phyloP scores from a whole-genome alignment of 2,329 filamentous ascomycete genomes.

The Ophiostoma sp. region DNA sequence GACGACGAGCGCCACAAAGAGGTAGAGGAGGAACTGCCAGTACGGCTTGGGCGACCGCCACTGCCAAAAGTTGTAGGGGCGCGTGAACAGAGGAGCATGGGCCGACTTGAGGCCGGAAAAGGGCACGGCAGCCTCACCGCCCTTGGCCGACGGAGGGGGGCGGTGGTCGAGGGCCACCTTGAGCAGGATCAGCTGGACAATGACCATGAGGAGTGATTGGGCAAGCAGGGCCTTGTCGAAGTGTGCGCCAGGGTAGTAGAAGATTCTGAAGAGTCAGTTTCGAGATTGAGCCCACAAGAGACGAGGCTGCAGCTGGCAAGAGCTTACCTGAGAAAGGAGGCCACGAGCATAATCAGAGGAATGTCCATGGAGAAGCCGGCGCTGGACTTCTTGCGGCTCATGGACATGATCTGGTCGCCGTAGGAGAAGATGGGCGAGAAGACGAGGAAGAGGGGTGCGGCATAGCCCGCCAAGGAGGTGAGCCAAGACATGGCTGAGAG shows the following conservation, averaged over 20 bases:
- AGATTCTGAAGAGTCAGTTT: conserved; percentile 46
- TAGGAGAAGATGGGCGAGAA: conserved; percentile 61
- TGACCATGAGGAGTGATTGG: conserved; percentile 61
- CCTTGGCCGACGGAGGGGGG: conserved; percentile 54
- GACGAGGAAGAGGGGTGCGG: conserved; percentile 60
- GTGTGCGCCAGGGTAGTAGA: conserved; percentile 63
- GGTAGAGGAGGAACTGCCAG: conserved; percentile 70
- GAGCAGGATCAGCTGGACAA: conserved; percentile 57
- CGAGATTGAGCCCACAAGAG: not conserved
- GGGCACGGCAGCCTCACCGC: conserved; percentile 55
- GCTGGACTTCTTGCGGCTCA: conserved; percentile 59
- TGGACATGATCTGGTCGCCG: conserved; percentile 60
- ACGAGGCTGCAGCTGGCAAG: not conserved
- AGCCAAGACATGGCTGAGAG: conserved; percentile 30
- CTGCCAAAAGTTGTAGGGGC: conserved; percentile 78
- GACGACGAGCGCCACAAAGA: conserved; percentile 55
- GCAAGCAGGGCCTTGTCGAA: conserved; percentile 60
- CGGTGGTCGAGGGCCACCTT: conserved; percentile 65
- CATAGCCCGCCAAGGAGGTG: conserved; percentile 47
- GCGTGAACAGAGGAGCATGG: conserved; percentile 34
- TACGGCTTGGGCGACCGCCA: conserved; percentile 71
- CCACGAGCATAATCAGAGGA: conserved; percentile 66
- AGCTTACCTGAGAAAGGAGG: conserved; percentile 57
- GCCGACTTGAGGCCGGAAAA: conserved; percentile 49
- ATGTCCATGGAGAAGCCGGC: conserved; percentile 56